A percentile compares a stretch with the other conserved stretches of the same genome.
Evolutionary conservation across 2,329 filamentous ascomycete genomes (phyloP).

Genomic region (Bipolaris cookei): DNA sequence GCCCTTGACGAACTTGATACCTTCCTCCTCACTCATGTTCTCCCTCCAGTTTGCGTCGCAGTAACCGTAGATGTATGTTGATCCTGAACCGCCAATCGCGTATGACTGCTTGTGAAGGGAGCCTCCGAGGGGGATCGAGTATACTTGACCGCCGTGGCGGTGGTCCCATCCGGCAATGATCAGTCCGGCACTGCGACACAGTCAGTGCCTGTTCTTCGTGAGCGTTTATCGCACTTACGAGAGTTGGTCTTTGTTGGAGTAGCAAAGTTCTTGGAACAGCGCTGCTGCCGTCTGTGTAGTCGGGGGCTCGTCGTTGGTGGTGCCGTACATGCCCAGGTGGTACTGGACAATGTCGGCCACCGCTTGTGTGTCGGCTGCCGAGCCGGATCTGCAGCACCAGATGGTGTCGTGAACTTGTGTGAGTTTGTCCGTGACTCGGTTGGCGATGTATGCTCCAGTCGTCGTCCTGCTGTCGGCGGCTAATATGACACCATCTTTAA

Average conservation of each 20-base stretch:
- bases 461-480: constrained; percentile 97
- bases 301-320: constrained; percentile 85
- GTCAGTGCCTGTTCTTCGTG: constrained; percentile 24
- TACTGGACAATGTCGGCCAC: constrained; percentile 98
- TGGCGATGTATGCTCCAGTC: constrained; percentile 97
- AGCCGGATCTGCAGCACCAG: constrained; percentile 98
- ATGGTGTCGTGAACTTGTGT: constrained; percentile 98
- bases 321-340: constrained; percentile 89
- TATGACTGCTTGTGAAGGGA: constrained; percentile 98
- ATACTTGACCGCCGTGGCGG: constrained; percentile 93
- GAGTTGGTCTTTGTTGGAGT: constrained; percentile 92
- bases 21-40: constrained; percentile 89
- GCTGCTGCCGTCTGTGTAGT: constrained; percentile 95
- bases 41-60: constrained; percentile 97
- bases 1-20: constrained; percentile 90
- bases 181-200: constrained; percentile 75
- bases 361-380: constrained; percentile 95
- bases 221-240: constrained; percentile 64
- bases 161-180: constrained; percentile 99
- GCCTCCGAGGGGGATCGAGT: constrained; percentile 93
- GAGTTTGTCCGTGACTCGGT: constrained; percentile 98
- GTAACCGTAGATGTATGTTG: constrained; percentile 99
- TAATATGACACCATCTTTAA: constrained; percentile 98
- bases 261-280: constrained; percentile 97
- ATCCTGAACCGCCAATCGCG: constrained; percentile 93